A percentile compares a stretch with the other conserved stretches of the same genome.
phyloP scores from a whole-genome alignment of 768 basidiomycete species.

The Lactarius vividus region DNA sequence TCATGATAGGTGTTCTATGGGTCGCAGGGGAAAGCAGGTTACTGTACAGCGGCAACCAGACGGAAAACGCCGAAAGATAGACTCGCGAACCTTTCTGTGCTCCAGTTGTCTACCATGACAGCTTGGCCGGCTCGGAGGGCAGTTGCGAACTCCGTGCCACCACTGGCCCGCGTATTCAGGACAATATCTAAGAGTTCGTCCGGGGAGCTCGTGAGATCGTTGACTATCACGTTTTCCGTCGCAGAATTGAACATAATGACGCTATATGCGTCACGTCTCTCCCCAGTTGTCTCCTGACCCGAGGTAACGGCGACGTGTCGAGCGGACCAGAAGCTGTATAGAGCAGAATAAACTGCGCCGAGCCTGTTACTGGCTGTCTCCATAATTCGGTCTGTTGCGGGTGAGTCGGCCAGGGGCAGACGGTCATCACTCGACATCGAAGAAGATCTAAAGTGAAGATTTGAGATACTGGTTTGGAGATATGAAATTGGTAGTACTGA shows the following conservation, averaged over 20 bases:
- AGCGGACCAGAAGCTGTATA: not conserved
- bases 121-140: slow-evolving; percentile 40
- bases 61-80: not conserved
- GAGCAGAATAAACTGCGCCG: not conserved
- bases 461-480: not conserved
- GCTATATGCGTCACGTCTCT: not conserved
- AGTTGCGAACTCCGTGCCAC: slow-evolving; percentile 44
- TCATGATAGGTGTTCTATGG: not conserved
- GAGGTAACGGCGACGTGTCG: not conserved
- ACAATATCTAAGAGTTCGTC: not conserved
- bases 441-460: not conserved
- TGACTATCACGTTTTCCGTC: not conserved
- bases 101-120: slow-evolving; percentile 49
- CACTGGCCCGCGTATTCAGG: slow-evolving; percentile 26
- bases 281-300: not conserved
- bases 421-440: slow-evolving; percentile 32
- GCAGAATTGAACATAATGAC: not conserved
- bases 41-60: not conserved
- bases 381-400: not conserved
- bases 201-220: not conserved
- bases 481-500: slow-evolving; percentile 30
- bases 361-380: not conserved
- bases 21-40: not conserved
- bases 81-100: slow-evolving; percentile 44
- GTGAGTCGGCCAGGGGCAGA: slow-evolving; percentile 32